Base-by-base conservation (phyloP, 495 filamentous ascomycete genomes). In the Neurospora intermedia region DNA sequence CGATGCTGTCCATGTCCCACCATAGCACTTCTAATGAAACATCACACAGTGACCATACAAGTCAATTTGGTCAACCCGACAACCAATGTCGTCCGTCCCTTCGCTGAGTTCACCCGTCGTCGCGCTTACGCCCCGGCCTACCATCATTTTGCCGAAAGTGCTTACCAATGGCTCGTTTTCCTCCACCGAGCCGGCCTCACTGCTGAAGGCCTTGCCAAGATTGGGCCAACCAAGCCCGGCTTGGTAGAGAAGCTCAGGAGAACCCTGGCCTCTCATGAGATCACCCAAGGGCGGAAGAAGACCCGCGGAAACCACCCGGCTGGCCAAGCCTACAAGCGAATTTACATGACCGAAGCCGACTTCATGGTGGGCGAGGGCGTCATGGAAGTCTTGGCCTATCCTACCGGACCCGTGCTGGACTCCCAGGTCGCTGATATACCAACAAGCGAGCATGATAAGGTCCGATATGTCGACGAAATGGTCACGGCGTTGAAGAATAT, bases 381-480 rank as follows among this genome's bases (percentile, higher is more conserved):
- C 0, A 45, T 45, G 18, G 43, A 45, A 18, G 2, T 0, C 0
- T 18, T 45, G 0, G 43, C 2, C 6, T 9, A n/a, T 45, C 43
- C 43, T 1, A 1, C 43, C 43, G 43, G 16, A 18, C 16, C 1
- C 0, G 18, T 45, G 6, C 7, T 9, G 6, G 0, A 18, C 0
- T 45, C 43, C 0, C 18, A 45, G 6, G 2, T 45, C 0, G 16
- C 16, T 0, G 43, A 45, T 3, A 45, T 45, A 0, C 43, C 43
- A 3, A n/a, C 43, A 9, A 45, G 43, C 6, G 43, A 45, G 43
- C 0, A 0, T 0, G 18, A 45, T 0, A 45, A 45, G 7, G 2
- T 2, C 2, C 43, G 2, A 0, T 45, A 4, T 1, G 0, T 45
- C 7, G 16, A 45, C 43, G 43, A 45, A 1, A 45, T 45, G 43